Evolutionary conservation across 805 yeast species (phyloP).

Genomic region (Candida wancherniae): DNA sequence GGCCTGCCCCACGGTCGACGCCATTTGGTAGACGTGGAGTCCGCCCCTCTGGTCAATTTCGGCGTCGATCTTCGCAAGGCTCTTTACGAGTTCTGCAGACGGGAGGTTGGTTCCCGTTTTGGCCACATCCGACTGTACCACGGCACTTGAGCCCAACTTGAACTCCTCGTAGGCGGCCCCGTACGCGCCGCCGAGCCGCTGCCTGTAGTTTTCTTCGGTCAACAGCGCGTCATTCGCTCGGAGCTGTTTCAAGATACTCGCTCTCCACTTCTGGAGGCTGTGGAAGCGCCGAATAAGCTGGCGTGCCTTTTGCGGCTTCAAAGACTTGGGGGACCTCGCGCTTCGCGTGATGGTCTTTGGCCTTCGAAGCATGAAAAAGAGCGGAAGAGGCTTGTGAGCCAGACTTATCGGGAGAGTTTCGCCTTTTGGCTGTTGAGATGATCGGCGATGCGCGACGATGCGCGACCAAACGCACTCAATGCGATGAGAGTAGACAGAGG

Average conservation of each 20-base stretch:
- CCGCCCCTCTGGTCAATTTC: constrained; percentile 73
- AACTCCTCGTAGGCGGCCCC: constrained; percentile 4
- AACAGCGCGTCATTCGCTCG: constrained; percentile 16
- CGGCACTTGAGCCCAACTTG: constrained; percentile 10
- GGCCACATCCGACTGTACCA: constrained; percentile 7
- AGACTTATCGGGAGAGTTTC: neutral
- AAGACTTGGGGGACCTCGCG: constrained; percentile 33
- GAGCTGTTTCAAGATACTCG: constrained; percentile 34
- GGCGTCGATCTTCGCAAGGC: constrained; percentile 52
- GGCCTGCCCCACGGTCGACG: constrained; percentile 82
- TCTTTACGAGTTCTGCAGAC: constrained; percentile 16
- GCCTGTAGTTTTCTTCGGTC: constrained; percentile 20
- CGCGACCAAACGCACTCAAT: too few species aligned
- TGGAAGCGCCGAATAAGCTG: constrained; percentile 76
- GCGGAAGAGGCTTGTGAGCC: neutral
- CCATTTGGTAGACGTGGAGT: constrained; percentile 70
- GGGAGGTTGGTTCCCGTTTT: constrained; percentile 17
- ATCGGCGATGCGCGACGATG: too few species aligned
- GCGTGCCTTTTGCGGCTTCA: constrained; percentile 70
- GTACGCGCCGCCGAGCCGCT: constrained; percentile 9
- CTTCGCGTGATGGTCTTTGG: constrained; percentile 30
- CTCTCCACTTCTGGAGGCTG: constrained; percentile 55
- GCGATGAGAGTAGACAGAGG: too few species aligned
- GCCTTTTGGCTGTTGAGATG: too few species aligned
- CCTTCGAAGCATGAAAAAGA: constrained; percentile 20